Base-by-base conservation (phyloP, 2,329 filamentous ascomycete species). In the Fusarium albidum region DNA sequence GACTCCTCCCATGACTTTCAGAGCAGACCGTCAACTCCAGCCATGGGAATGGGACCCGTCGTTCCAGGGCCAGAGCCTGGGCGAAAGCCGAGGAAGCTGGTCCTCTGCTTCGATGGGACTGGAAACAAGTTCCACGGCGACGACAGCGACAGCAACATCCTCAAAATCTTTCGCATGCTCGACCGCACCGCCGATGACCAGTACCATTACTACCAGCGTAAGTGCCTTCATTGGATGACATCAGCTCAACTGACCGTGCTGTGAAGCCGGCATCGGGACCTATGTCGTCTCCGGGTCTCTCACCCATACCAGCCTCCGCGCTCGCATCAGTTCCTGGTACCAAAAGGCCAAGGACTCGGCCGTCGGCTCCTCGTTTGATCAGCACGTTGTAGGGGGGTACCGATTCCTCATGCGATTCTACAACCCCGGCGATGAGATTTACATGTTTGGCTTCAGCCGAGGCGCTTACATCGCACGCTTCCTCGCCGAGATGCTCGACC, bases 371-470 rank as follows among this genome's bases (percentile, higher is more conserved):
- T 91, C 88, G 0, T 94, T 96, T 59, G 90, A 89, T 61, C 82
- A 91, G 50, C 91, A 95, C 73, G 91, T 95, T 10, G 90, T 95
- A 63, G 90, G 87, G 8, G 91, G 90, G 2, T 95, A 95, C 72
- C 86, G 87, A 48, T 91, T 93, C 69, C 77, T 92, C 38, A 91
- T 91, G 87, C 82, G 86, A 14, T 89, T 87, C 69, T 91, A 91
- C 68, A 79, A 79, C 37, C 80, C 82, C 0, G 82, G 82, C 18
- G 83, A 86, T 55, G 80, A 86, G 52, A 88, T 90, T 29, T 90
- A 86, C 68, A 84, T 91, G 73, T 90, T 91, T 54, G 89, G 89
- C 1, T 92, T 91, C 73, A 88, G 84, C 35, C 82, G 89, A 15
- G 89, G 89, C 14, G 82, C 88, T 2, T 91, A 91, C 65, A 88